Conservation (phyloP, 2,329 filamentous ascomycete species). For the Sclerotinia glacialis region DNA sequence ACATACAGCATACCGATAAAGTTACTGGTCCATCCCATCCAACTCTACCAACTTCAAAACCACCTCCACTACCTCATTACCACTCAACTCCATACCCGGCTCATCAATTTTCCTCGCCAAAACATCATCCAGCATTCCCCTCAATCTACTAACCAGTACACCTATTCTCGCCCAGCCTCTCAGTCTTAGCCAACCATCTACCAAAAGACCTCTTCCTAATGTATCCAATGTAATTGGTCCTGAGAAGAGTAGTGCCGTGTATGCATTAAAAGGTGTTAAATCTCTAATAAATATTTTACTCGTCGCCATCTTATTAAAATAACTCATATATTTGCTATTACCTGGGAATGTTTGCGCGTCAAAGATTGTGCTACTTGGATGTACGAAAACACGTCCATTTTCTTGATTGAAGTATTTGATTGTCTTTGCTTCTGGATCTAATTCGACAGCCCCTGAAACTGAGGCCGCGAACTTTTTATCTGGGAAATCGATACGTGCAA, state of each 20-base stretch:
- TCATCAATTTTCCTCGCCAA: slow-evolving; percentile 79
- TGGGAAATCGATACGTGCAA: slow-evolving; percentile 87
- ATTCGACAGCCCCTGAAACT: slow-evolving; percentile 82
- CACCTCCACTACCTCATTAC: slow-evolving; percentile 68
- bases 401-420: slow-evolving; percentile 93
- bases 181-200: slow-evolving; percentile 86
- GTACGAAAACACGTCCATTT: slow-evolving; percentile 85
- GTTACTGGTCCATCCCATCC: slow-evolving; percentile 69
- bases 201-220: slow-evolving; percentile 77
- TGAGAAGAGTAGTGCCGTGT: slow-evolving; percentile 82
- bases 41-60: slow-evolving; percentile 82
- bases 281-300: slow-evolving; percentile 90
- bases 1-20: not conserved
- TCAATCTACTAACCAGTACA: slow-evolving; percentile 77
- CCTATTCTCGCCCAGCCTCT: slow-evolving; percentile 94
- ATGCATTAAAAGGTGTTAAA: slow-evolving; percentile 89
- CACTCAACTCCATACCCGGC: slow-evolving; percentile 57
- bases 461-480: slow-evolving; percentile 93
- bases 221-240: slow-evolving; percentile 85
- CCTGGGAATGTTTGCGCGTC: slow-evolving; percentile 74
- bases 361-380: slow-evolving; percentile 85
- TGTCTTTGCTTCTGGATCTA: slow-evolving; percentile 86
- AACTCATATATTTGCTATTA: slow-evolving; percentile 75
- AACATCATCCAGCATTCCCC: slow-evolving; percentile 82
- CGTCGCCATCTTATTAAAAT: slow-evolving; percentile 89